phyloP scores from a whole-genome alignment of 2,329 filamentous ascomycete genomes.

The Cadophora malorum region DNA sequence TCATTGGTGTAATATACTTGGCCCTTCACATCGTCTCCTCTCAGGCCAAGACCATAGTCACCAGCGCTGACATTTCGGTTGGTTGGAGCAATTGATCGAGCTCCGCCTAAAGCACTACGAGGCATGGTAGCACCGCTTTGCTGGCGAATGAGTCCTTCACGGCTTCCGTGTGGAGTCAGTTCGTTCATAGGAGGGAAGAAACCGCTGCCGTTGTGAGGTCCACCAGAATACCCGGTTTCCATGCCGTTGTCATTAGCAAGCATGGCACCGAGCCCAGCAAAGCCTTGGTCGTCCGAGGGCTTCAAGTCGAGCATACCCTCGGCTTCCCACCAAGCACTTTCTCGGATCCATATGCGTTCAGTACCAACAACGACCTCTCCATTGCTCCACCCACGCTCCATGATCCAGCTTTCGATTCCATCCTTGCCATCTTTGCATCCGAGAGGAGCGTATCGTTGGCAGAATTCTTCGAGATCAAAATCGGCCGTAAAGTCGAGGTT shows the following conservation, averaged over 20 bases:
- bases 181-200: constrained; percentile 74
- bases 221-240: constrained; percentile 74
- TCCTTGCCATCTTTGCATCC: constrained; percentile 91
- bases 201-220: constrained; percentile 57
- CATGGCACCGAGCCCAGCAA: constrained; percentile 54
- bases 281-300: constrained; percentile 44
- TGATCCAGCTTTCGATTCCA: constrained; percentile 90
- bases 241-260: constrained; percentile 62
- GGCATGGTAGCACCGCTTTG: constrained; percentile 47
- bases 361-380: constrained; percentile 91
- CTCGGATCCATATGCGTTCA: constrained; percentile 94
- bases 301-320: constrained; percentile 95
- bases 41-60: constrained; percentile 87
- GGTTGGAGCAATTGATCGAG: constrained; percentile 68
- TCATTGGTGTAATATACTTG: constrained; percentile 77
- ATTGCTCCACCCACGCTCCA: constrained; percentile 97
- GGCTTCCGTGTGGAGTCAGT: constrained; percentile 68
- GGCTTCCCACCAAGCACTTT: constrained; percentile 96
- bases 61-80: constrained; percentile 66
- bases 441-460: constrained; percentile 78
- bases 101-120: constrained; percentile 54
- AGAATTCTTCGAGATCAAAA: constrained; percentile 93
- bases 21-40: constrained; percentile 80
- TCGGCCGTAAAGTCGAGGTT: constrained; percentile 95
- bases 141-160: constrained; percentile 68